Evolutionary conservation across 495 filamentous ascomycete genomes (phyloP), one percentile per base, ranked within the genome.

Genomic region (Endocarpon pusillum): DNA sequence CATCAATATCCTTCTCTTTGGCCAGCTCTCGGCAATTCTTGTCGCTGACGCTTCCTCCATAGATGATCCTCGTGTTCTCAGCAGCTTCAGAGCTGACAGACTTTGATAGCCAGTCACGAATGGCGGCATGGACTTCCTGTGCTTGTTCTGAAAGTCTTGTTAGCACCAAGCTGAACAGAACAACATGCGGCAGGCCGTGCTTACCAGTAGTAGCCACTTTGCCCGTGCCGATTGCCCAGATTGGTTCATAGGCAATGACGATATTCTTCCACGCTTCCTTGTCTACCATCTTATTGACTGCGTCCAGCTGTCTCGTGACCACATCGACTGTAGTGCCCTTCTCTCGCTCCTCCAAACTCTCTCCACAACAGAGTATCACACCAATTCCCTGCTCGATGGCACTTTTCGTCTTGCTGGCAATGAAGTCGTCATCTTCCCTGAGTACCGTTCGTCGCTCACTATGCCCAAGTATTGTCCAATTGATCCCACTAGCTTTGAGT

Each of bases 171-270:
- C n/a, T n/a, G n/a, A n/a, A n/a, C n/a, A n/a, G n/a, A n/a, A n/a
- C n/a, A n/a, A n/a, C n/a, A n/a, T n/a, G n/a, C n/a, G n/a, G n/a
- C n/a, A n/a, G n/a, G n/a, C n/a, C n/a, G n/a, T n/a, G n/a, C n/a
- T n/a, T n/a, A n/a, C n/a, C n/a, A 28, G 81, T 87, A 33, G 74
- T 85, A 46, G 89, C 89, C 39, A 96, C 89, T 66, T 94, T 94
- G 49, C 89, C 89, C 41, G 89, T 96, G 40, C 91, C 89, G 50
- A 96, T 96, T 45, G 87, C 91, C 87, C 89, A 97, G 64, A 97
- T 87, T 45, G 89, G 89, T 70, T 97, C 91, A 56, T 97, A 97
- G 46, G 89, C 91, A 47, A 97, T 71, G 55, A 96, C 87, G 45
- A 97, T 73, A 62, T 89, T 91, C 35, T 58, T 65, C 89, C 89